phyloP scores from a whole-genome alignment of 2,329 filamentous ascomycete species.

The Diplocarpon rosae region DNA sequence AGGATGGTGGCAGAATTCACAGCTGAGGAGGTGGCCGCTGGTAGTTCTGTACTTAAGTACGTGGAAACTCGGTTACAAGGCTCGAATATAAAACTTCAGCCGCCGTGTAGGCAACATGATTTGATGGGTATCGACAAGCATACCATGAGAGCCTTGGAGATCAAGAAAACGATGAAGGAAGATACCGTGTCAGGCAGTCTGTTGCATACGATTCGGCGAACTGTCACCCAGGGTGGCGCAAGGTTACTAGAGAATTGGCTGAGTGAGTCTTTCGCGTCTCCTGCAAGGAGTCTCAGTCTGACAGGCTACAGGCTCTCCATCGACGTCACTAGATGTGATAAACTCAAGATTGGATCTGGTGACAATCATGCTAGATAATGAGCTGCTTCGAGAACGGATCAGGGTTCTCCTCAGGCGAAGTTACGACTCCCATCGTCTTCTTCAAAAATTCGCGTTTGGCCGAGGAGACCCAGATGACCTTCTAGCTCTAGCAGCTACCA shows the following conservation, averaged over 20 bases:
- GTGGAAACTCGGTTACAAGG: slow-evolving; percentile 70
- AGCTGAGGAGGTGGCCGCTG: slow-evolving; percentile 60
- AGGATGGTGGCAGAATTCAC: slow-evolving; percentile 48
- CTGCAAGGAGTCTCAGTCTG: not conserved
- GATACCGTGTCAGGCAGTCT: slow-evolving; percentile 71
- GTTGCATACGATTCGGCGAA: slow-evolving; percentile 78
- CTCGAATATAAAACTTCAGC: slow-evolving; percentile 68
- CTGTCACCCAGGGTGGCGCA: slow-evolving; percentile 83
- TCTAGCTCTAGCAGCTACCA: slow-evolving; percentile 70
- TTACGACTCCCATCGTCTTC: slow-evolving; percentile 77
- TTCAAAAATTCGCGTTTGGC: slow-evolving; percentile 89
- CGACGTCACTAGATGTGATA: slow-evolving; percentile 74
- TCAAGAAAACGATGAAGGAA: slow-evolving; percentile 76
- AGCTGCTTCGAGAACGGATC: slow-evolving; percentile 59
- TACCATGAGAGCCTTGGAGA: slow-evolving; percentile 79
- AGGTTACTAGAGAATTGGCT: slow-evolving; percentile 76
- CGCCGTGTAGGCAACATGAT: slow-evolving; percentile 66
- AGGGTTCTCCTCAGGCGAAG: slow-evolving; percentile 58
- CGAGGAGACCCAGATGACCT: slow-evolving; percentile 89
- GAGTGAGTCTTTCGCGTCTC: slow-evolving; percentile 34
- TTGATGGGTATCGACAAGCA: slow-evolving; percentile 89
- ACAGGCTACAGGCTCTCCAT: slow-evolving; percentile 53
- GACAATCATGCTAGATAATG: slow-evolving; percentile 56
- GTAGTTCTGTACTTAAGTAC: slow-evolving; percentile 73
- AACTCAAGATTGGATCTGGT: slow-evolving; percentile 73